Percentiles rank a stretch among this genome's conserved stretches.
phyloP scores from a whole-genome alignment of 768 basidiomycete species.

The Coprinopsis cinerea region DNA sequence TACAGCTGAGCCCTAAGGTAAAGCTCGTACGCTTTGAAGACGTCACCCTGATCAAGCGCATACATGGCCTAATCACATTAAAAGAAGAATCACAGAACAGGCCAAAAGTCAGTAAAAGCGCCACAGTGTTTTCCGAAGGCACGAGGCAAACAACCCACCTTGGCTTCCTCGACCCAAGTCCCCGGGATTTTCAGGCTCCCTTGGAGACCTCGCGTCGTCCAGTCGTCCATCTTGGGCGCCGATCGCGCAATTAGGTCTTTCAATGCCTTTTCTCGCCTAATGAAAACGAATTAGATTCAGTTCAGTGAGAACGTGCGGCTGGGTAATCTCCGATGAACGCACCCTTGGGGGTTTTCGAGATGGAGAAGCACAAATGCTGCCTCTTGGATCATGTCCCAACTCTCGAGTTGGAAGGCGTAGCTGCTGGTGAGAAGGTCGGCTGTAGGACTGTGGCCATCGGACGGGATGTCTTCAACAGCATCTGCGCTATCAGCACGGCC shows the following conservation, averaged over 20 bases:
- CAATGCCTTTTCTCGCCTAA: slow-evolving; percentile 76
- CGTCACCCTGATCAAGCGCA: slow-evolving; percentile 52
- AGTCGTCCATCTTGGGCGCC: slow-evolving; percentile 61
- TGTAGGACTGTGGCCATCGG: slow-evolving; percentile 75
- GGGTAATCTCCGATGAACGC: slow-evolving; percentile 34
- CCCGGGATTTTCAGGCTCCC: slow-evolving; percentile 78
- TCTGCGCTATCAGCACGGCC: slow-evolving; percentile 15
- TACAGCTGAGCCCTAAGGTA: slow-evolving; percentile 67
- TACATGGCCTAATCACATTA: slow-evolving; percentile 51
- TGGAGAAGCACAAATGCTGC: slow-evolving; percentile 88
- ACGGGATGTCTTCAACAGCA: slow-evolving; percentile 19
- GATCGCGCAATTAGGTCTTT: slow-evolving; percentile 73
- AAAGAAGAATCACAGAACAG: neutral
- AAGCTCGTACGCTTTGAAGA: slow-evolving; percentile 72
- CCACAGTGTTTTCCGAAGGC: too few species aligned
- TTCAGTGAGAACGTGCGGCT: slow-evolving; percentile 9
- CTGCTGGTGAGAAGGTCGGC: slow-evolving; percentile 79
- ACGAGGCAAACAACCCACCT: slow-evolving; percentile 40
- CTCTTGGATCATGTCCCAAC: slow-evolving; percentile 73
- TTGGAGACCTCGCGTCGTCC: slow-evolving; percentile 64
- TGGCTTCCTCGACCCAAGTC: slow-evolving; percentile 87
- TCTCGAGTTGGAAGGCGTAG: slow-evolving; percentile 86
- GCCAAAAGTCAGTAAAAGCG: too few species aligned
- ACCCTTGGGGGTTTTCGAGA: slow-evolving; percentile 78
- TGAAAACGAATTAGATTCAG: slow-evolving; percentile 3